A percentile compares a stretch with the other conserved stretches of the same genome.
Conservation (phyloP, 1,284 basidiomycete genomes). For the Paramarasmius palmivorus region DNA sequence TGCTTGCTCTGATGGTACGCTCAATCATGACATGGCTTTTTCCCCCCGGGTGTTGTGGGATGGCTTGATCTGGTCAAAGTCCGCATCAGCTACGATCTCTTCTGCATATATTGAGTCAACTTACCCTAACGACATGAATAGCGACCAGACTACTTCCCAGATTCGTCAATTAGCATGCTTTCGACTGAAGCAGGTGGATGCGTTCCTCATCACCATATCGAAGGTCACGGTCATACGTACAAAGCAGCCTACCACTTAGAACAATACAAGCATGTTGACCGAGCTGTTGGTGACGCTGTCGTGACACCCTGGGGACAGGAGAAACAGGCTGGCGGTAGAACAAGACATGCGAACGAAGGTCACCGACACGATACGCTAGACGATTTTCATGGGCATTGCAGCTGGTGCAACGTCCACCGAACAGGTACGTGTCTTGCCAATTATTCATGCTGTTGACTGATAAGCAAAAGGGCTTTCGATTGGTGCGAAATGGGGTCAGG, state of each 20-base stretch:
- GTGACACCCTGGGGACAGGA: conserved; percentile 21
- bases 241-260: not conserved
- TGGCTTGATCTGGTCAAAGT: not conserved
- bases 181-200: not conserved
- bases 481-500: no score
- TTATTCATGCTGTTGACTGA: no score
- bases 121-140: not conserved
- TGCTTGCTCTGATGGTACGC: no score
- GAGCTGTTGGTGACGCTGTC: conserved; percentile 22
- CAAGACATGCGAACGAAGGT: conserved; percentile 25
- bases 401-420: conserved; percentile 19
- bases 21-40: no score
- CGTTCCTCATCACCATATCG: conserved; percentile 6
- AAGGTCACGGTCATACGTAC: conserved; percentile 4
- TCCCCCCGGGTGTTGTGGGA: no score
- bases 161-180: not conserved
- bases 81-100: not conserved
- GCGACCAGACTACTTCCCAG: no score
- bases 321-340: conserved; percentile 23
- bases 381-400: conserved; percentile 22
- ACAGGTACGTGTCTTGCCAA: no score
- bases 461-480: no score
- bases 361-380: conserved; percentile 25
- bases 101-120: not conserved
- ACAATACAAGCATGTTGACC: conserved; percentile 15